Percentiles rank a stretch among this genome's conserved stretches.
Conservation (phyloP, 2,329 filamentous ascomycete genomes). For the Epichloe elymi region DNA sequence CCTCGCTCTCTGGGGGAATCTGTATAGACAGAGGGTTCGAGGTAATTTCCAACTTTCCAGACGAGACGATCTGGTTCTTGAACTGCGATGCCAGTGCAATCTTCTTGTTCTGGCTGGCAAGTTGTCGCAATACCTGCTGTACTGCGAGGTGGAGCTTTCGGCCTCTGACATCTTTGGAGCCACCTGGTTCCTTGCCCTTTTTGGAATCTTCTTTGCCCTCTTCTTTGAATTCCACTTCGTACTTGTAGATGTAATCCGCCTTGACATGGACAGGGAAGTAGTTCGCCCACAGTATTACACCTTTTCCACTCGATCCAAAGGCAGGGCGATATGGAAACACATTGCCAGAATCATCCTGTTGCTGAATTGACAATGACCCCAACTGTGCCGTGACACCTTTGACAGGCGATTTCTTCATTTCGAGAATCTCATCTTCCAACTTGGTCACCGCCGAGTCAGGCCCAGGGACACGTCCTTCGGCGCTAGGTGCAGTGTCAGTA, state of each 20-base stretch:
- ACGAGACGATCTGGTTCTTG: slow-evolving; percentile 34
- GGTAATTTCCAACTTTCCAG: slow-evolving; percentile 22
- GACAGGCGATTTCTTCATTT: slow-evolving; percentile 14
- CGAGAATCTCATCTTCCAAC: slow-evolving; percentile 29
- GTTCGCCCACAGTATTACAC: slow-evolving; percentile 38
- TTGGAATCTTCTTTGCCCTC: slow-evolving; percentile 25
- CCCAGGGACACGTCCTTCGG: slow-evolving; percentile 9
- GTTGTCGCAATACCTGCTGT: slow-evolving; percentile 20
- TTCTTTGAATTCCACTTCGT: slow-evolving; percentile 29
- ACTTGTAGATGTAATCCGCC: slow-evolving; percentile 27
- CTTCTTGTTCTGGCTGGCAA: slow-evolving; percentile 19
- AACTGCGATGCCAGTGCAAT: slow-evolving; percentile 33
- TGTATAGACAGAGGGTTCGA: slow-evolving; percentile 21
- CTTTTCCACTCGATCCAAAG: slow-evolving; percentile 30
- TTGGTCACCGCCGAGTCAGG: slow-evolving; percentile 17
- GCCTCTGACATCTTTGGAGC: slow-evolving; percentile 23
- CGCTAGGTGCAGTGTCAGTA: slow-evolving; percentile 8
- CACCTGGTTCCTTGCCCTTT: slow-evolving; percentile 7
- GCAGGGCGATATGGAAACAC: slow-evolving; percentile 34
- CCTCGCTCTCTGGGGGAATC: slow-evolving; percentile 20
- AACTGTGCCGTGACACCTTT: slow-evolving; percentile 22
- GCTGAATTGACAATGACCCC: slow-evolving; percentile 19
- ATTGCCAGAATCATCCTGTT: slow-evolving; percentile 10
- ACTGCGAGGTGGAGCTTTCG: slow-evolving; percentile 31
- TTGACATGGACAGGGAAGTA: slow-evolving; percentile 34